phyloP scores from a whole-genome alignment of 2,329 filamentous ascomycete species.

The Fusarium pseudoanthophilum region DNA sequence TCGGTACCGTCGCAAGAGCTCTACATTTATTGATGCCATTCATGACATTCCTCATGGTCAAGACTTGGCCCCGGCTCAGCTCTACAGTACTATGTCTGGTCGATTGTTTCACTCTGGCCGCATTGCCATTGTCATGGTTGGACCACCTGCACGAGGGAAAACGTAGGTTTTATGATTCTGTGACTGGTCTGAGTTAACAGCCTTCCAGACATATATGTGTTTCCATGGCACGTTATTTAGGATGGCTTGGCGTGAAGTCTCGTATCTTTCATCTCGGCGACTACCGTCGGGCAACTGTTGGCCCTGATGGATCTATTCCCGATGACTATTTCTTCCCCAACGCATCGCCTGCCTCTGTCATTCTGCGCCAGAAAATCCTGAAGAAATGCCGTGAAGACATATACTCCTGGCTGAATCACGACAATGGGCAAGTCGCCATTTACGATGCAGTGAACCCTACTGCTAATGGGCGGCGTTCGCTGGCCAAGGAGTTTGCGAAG shows the following conservation, averaged over 20 bases:
- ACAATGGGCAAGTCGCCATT: constrained; percentile 97
- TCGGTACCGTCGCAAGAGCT: constrained; percentile 90
- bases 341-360: constrained; percentile 89
- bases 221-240: constrained; percentile 90
- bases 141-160: constrained; percentile 93
- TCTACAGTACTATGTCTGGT: constrained; percentile 98
- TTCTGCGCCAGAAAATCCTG: constrained; percentile 94
- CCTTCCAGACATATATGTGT: constrained; percentile 85
- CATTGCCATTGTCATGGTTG: constrained; percentile 97
- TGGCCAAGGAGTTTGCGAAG: constrained; percentile 97
- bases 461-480: constrained; percentile 79
- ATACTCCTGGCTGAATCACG: constrained; percentile 93
- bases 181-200: constrained; percentile 27
- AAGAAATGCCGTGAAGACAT: constrained; percentile 98
- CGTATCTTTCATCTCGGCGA: constrained; percentile 97
- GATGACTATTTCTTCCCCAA: constrained; percentile 99
- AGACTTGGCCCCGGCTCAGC: constrained; percentile 90
- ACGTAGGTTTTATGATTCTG: constrained; percentile 67
- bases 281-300: constrained; percentile 91
- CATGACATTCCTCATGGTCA: constrained; percentile 87
- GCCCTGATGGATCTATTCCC: constrained; percentile 83
- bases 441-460: constrained; percentile 98
- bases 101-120: constrained; percentile 96
- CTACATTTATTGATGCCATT: constrained; percentile 96
- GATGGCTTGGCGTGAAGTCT: constrained; percentile 98